Conservation (phyloP, 78 protist species). For the Pigoraptor vietnamica region DNA sequence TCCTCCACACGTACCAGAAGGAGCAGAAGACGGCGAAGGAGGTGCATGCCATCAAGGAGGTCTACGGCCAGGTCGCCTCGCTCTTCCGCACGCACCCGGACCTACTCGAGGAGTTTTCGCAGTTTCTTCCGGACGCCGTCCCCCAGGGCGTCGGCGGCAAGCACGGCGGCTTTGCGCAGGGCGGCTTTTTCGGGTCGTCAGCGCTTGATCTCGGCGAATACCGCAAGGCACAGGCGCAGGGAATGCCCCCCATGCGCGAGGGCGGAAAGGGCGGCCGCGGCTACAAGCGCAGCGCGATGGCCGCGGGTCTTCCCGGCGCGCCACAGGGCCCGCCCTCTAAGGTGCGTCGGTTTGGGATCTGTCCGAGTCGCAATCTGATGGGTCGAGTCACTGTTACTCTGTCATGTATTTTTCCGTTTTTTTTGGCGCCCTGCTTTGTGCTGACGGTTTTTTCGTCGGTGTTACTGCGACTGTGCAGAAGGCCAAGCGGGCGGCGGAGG, state of each 20-base stretch:
- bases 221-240: background rate
- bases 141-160: background rate
- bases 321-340: background rate
- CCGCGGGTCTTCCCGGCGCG: background rate
- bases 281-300: background rate
- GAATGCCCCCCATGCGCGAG: too few species aligned
- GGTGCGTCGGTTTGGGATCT: too few species aligned
- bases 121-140: constrained; percentile 85
- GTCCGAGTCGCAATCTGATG: too few species aligned
- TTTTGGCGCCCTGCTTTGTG: too few species aligned
- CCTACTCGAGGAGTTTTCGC: constrained; percentile 80
- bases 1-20: constrained; percentile 85
- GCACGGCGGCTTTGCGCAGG: background rate
- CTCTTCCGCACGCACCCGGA: constrained; percentile 78
- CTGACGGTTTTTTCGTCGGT: background rate
- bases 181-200: background rate
- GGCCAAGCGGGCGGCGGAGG: background rate
- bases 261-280: background rate
- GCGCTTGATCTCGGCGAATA: background rate
- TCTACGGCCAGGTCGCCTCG: constrained; percentile 69
- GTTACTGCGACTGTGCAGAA: background rate
- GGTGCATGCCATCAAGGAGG: constrained; percentile 33
- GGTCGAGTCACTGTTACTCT: too few species aligned
- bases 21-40: constrained; percentile 64
- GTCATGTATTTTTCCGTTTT: background rate